Base-by-base conservation (phyloP, 2,329 filamentous ascomycete genomes). In the Microcera coccophila region DNA sequence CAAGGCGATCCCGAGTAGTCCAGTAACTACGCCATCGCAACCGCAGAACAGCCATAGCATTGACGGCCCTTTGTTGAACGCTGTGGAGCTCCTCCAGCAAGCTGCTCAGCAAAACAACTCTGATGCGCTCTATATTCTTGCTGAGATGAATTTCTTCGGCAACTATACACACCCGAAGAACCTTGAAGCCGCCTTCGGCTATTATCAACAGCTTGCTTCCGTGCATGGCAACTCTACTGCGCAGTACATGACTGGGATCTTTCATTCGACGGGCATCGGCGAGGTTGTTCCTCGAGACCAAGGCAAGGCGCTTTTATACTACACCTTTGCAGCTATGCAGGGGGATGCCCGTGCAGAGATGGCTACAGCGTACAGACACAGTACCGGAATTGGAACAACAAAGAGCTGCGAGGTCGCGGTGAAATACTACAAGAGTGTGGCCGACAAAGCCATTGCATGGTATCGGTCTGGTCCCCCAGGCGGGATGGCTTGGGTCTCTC, bases 111-210 rank as follows among this genome's bases (percentile, higher is more conserved):
- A 73, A 48, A 78, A 79, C 51, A 81, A 89, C 60, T 78, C 87
- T 2, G 90, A 98, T 63, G 93, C 93, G 4, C 79, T 97, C 35
- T 95, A 85, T 60, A 73, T 95, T 14, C 76, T 98, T 18, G 93
- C 88, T 15, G 88, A 98, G 63, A 84, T 98, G 76, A 95, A 94
- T 71, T 97, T 97, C 67, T 90, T 93, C 59, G 93, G 93, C 62
- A 96, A 97, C 66, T 95, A 85, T 66, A 86, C 87, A 17, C 79
- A 96, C 59, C 90, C 91, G 2, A 78, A 84, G 51, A 82, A 96
- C 62, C 89, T 95, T 54, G 73, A 78, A 22, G 75, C 79, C 36
- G 88, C 93, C 0, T 95, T 95, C 62, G 74, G 78, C 52, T 79
- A 88, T 69, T 98, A 97, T 66, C 74, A 86, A 49, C 75, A 83